Conservation (phyloP, 768 basidiomycete species). For the Rhizopogon sp. region DNA sequence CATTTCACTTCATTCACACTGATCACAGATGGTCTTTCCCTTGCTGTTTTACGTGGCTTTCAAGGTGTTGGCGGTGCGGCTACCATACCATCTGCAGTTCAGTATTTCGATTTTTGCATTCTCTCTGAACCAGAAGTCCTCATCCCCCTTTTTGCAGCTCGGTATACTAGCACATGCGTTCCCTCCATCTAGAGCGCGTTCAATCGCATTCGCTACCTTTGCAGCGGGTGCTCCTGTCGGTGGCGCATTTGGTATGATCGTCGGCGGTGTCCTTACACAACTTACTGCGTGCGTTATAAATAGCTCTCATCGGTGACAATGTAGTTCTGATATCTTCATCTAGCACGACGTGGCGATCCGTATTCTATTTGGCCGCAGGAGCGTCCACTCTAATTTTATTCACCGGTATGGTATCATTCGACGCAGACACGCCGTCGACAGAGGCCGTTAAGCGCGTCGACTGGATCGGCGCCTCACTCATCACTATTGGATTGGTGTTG, state of each 20-base stretch:
- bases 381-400: constrained; percentile 48
- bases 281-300: constrained; percentile 29
- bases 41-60: constrained; percentile 70
- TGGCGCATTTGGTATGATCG: constrained; percentile 57
- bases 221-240: constrained; percentile 84
- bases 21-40: constrained; percentile 44
- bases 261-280: constrained; percentile 74
- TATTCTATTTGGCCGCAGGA: constrained; percentile 56
- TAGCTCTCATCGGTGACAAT: background rate
- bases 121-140: constrained; percentile 1
- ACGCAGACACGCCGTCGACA: constrained; percentile 41
- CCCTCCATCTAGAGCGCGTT: constrained; percentile 59
- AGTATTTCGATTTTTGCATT: constrained; percentile 8
- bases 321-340: background rate
- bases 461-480: constrained; percentile 68
- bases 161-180: constrained; percentile 83
- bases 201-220: constrained; percentile 79
- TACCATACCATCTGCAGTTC: constrained; percentile 65
- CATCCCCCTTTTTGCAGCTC: constrained; percentile 35
- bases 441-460: constrained; percentile 53
- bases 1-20: background rate
- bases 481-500: constrained; percentile 62
- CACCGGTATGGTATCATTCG: constrained; percentile 55
- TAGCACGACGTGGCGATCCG: constrained; percentile 59
- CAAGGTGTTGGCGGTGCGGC: constrained; percentile 83